phyloP scores from a whole-genome alignment of 768 basidiomycete genomes.

The Hericium alpestre region DNA sequence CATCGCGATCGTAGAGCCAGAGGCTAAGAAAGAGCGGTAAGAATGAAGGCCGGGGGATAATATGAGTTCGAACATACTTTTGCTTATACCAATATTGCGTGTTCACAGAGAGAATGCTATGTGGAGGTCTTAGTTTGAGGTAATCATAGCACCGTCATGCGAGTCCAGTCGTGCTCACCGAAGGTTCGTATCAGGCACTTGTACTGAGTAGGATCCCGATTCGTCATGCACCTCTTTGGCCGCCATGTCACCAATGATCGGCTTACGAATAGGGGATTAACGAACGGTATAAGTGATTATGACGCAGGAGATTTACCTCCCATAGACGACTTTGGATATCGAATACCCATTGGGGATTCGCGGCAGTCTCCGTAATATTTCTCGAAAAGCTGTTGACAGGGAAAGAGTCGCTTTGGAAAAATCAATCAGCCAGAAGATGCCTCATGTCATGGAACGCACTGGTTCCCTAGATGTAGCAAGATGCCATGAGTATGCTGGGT shows the following conservation, averaged over 20 bases:
- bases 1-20: slow-evolving; percentile 49
- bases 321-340: slow-evolving; percentile 40
- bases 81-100: slow-evolving; percentile 53
- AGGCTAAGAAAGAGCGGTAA: slow-evolving; percentile 27
- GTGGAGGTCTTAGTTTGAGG: background rate
- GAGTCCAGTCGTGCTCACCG: slow-evolving; percentile 20
- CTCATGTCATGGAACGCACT: slow-evolving; percentile 23
- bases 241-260: slow-evolving; percentile 36
- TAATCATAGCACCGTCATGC: background rate
- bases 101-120: slow-evolving; percentile 49
- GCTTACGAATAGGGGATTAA: slow-evolving; percentile 17
- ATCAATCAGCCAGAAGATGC: background rate
- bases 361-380: slow-evolving; percentile 26
- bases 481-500: background rate
- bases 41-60: background rate
- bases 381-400: slow-evolving; percentile 53
- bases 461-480: slow-evolving; percentile 24
- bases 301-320: slow-evolving; percentile 24
- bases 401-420: slow-evolving; percentile 35
- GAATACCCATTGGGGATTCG: slow-evolving; percentile 44
- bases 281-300: background rate
- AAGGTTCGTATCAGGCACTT: slow-evolving; percentile 38
- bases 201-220: slow-evolving; percentile 45
- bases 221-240: slow-evolving; percentile 32
- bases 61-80: slow-evolving; percentile 28